phyloP scores from a whole-genome alignment of 352 stramenopile species.

The Globisporangium alternatum region DNA sequence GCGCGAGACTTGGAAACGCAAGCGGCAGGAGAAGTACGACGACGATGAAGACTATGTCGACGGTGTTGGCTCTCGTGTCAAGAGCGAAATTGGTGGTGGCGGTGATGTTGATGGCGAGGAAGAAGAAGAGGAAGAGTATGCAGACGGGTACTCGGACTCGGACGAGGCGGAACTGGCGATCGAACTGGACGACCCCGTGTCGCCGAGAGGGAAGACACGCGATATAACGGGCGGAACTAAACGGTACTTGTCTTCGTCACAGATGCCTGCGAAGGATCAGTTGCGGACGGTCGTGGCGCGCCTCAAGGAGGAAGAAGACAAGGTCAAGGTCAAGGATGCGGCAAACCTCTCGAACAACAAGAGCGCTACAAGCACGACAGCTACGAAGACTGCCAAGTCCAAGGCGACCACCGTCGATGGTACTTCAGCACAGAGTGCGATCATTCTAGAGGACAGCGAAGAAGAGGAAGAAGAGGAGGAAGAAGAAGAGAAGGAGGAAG shows the following conservation, averaged over 20 bases:
- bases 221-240: conserved; percentile 23
- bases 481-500: conserved; percentile 20
- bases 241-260: background rate
- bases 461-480: conserved; percentile 23
- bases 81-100: conserved; percentile 13
- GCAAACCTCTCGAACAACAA: conserved; percentile 34
- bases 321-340: conserved; percentile 8
- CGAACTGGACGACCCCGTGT: conserved; percentile 17
- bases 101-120: conserved; percentile 14
- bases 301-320: conserved; percentile 28
- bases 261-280: conserved; percentile 23
- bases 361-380: conserved; percentile 8
- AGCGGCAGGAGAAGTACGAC: conserved; percentile 18
- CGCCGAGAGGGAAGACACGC: conserved; percentile 12
- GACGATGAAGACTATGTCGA: conserved; percentile 23
- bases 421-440: conserved; percentile 39
- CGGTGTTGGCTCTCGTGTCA: background rate
- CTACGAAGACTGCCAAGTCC: background rate
- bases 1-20: conserved; percentile 18
- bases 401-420: conserved; percentile 12
- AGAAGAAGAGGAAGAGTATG: conserved; percentile 32
- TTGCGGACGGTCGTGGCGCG: conserved; percentile 27
- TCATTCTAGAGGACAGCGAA: conserved; percentile 56
- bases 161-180: conserved; percentile 36
- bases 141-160: conserved; percentile 30